These are phyloP conservation scores for Kwoniella sp. DNA, from an alignment of 768 basidiomycete genomes.

Conservation along the genomic window DNA sequence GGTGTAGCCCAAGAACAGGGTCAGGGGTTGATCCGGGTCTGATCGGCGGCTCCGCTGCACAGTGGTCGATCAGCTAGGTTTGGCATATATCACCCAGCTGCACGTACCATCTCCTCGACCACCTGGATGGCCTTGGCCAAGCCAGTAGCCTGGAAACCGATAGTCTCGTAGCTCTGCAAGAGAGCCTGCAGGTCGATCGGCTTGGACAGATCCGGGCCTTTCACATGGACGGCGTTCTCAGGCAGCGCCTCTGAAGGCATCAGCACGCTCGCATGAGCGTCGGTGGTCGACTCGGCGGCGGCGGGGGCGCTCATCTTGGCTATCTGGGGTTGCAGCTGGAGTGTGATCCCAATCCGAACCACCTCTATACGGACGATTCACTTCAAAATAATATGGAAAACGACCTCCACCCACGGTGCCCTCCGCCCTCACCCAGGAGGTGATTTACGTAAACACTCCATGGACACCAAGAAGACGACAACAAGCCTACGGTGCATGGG, in stretches of 20 bases:
- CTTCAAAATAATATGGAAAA: too few species aligned
- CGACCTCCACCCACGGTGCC: too few species aligned
- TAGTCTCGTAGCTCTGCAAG: conserved; percentile 73
- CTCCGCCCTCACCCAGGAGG: too few species aligned
- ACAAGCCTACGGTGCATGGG: too few species aligned
- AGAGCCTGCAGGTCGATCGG: conserved; percentile 64
- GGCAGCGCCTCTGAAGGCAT: conserved; percentile 44
- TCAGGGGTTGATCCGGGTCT: conserved; percentile 68
- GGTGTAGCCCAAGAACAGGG: conserved; percentile 93
- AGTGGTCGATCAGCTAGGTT: neutral
- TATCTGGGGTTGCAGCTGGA: too few species aligned
- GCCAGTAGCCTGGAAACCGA: conserved; percentile 97
- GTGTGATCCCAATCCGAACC: too few species aligned
- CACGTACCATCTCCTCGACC: conserved; percentile 83
- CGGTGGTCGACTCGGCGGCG: conserved; percentile 10
- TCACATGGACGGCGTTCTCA: conserved; percentile 54
- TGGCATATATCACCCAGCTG: neutral
- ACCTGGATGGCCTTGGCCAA: conserved; percentile 81
- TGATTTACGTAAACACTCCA: too few species aligned
- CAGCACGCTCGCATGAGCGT: conserved; percentile 44
- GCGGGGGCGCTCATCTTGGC: too few species aligned
- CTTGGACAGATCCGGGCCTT: conserved; percentile 83
- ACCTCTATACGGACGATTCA: too few species aligned
- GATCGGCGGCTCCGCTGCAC: conserved; percentile 74
- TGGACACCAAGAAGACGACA: too few species aligned